Percentiles rank a stretch among this genome's conserved stretches.
Evolutionary conservation across 1,284 basidiomycete species (phyloP).

Genomic region (Agaricales sp.): DNA sequence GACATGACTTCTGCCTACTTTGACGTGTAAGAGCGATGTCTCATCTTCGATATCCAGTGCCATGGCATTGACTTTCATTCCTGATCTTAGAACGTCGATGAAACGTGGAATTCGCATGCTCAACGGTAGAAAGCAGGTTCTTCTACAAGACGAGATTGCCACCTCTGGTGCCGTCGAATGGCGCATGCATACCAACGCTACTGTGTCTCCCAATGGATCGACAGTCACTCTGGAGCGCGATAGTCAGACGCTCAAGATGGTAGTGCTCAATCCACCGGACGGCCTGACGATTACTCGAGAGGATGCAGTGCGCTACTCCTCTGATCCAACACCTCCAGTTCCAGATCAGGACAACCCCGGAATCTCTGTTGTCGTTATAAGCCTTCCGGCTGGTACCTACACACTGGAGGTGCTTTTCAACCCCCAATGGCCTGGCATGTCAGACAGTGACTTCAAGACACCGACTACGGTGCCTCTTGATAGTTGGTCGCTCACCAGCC

Average conservation of each 20-base stretch:
- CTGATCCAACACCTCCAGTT: slow-evolving; percentile 53
- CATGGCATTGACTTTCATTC: too few relatives aligned
- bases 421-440: slow-evolving; percentile 70
- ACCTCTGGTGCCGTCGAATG: slow-evolving; percentile 60
- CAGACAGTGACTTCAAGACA: slow-evolving; percentile 48
- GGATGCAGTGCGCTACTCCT: slow-evolving; percentile 41
- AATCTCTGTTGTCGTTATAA: slow-evolving; percentile 75
- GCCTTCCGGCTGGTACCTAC: slow-evolving; percentile 59
- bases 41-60: too few relatives aligned
- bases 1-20: slow-evolving; percentile 80
- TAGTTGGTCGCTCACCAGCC: slow-evolving; percentile 66
- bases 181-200: slow-evolving; percentile 94
- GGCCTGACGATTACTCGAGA: slow-evolving; percentile 44
- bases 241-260: slow-evolving; percentile 47
- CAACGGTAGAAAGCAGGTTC: slow-evolving; percentile 85
- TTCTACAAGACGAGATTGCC: slow-evolving; percentile 82
- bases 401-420: slow-evolving; percentile 76
- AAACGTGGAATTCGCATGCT: slow-evolving; percentile 83
- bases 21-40: slow-evolving; percentile 44
- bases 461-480: slow-evolving; percentile 57
- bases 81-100: slow-evolving; percentile 41
- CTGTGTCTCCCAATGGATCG: slow-evolving; percentile 28
- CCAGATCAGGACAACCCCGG: slow-evolving; percentile 71
- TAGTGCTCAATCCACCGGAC: slow-evolving; percentile 48
- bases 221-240: slow-evolving; percentile 41